Base-by-base conservation (phyloP, 176 grass and related monocot species). In the Zea luxurians region DNA sequence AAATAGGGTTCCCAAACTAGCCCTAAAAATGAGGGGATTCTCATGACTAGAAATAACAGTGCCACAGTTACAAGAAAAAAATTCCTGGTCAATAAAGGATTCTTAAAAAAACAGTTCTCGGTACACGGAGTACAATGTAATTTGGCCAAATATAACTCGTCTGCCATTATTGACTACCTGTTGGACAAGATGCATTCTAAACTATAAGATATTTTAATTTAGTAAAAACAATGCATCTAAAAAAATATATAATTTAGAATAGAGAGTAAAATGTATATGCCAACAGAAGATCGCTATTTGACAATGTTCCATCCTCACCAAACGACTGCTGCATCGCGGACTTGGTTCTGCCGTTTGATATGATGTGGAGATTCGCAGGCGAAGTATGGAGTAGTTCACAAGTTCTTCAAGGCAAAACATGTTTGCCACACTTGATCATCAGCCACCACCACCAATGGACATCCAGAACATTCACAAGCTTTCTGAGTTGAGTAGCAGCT, bases 371-470 rank as follows among this genome's bases (percentile, higher is more conserved):
- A 48, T 47, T 18, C 55, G n/a, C 80, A 62, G 47, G 57, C 2
- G 0, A 45, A 40, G 38, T 40, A 40, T 4, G 27, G 27, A 75
- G 47, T 48, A 48, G 38, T 37, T 65, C 40, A 35, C 45, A 34
- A 64, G 17, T 71, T 66, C 77, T 76, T 84, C 47, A 18, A 37
- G 59, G 4, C 20, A 80, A 76, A 46, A 8, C 12, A 38, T 16
- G 8, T 20, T 16, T 61, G 7, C 34, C 5, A 0, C 78, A 68
- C 71, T 63, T 70, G 13, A 17, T 4, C 13, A 47, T 61, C 53
- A 21, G n/a, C 35, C 34, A 7, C 5, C 3, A 9, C 16, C 8
- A 10, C 46, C 61, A 55, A 34, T 48, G 61, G 37, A 62, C 13
- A 8, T 75, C 46, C 21, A 64, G 17, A 48, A 15, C 27, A 77